Conservation (phyloP, 495 filamentous ascomycete species). For the Clavariopsis aquatica region DNA sequence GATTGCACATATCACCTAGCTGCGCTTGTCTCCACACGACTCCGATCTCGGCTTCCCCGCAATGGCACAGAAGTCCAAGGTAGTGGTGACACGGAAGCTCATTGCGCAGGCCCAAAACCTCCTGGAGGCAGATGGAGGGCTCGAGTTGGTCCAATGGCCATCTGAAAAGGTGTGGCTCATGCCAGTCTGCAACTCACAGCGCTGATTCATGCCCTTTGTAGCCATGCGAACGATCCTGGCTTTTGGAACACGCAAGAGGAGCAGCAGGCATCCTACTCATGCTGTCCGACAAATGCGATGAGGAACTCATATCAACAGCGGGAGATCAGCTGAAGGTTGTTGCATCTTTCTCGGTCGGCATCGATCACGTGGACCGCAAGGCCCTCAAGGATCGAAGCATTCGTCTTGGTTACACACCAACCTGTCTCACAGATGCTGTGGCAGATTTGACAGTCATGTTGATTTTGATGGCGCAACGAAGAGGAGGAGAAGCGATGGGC, state of each 20-base stretch:
- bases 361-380: constrained; percentile 23
- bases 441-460: constrained; percentile 31
- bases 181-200: background rate
- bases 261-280: constrained; percentile 28
- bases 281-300: constrained; percentile 28
- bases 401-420: constrained; percentile 31
- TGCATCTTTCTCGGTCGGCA: constrained; percentile 32
- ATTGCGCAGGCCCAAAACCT: constrained; percentile 21
- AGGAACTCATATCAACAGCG: constrained; percentile 19
- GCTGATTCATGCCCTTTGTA: constrained; percentile 10
- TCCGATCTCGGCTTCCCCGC: constrained; percentile 19
- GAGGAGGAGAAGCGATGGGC: constrained; percentile 25
- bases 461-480: constrained; percentile 29
- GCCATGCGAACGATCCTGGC: constrained; percentile 29
- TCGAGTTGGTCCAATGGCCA: constrained; percentile 28
- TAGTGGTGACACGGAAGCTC: constrained; percentile 29
- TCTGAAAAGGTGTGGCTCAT: constrained; percentile 10
- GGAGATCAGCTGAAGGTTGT: constrained; percentile 24
- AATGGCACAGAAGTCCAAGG: constrained; percentile 23
- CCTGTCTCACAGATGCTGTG: constrained; percentile 26
- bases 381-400: constrained; percentile 24
- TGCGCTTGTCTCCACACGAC: background rate
- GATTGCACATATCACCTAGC: no score
- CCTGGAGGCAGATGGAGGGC: background rate
- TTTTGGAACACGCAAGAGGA: constrained; percentile 18